Evolutionary conservation across 2,329 filamentous ascomycete species (phyloP).

Genomic region (Monilinia vaccinii-corymbosi): DNA sequence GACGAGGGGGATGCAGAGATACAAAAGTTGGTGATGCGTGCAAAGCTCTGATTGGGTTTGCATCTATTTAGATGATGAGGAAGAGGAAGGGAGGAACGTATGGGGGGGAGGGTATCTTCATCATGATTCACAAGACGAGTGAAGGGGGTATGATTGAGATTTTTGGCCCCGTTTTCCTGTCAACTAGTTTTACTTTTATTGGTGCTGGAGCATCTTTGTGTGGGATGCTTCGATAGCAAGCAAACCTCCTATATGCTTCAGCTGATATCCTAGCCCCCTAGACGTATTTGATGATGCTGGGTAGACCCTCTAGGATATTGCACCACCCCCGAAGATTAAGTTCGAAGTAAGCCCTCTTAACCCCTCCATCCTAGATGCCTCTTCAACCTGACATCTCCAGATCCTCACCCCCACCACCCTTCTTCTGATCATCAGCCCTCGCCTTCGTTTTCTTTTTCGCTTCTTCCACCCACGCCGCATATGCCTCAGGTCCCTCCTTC

Average conservation of each 20-base stretch:
- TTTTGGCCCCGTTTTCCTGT: not conserved
- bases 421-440: slow-evolving; percentile 24
- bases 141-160: not conserved
- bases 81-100: not conserved
- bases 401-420: slow-evolving; percentile 21
- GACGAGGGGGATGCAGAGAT: not conserved
- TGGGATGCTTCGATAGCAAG: not conserved
- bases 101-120: not conserved
- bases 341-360: not conserved
- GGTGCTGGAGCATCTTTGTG: not conserved
- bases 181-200: not conserved
- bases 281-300: not conserved
- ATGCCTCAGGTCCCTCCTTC: slow-evolving; percentile 52
- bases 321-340: not conserved
- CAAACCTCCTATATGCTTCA: not conserved
- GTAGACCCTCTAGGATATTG: not conserved
- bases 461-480: slow-evolving; percentile 65
- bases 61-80: too few relatives aligned
- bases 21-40: not conserved
- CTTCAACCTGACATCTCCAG: slow-evolving; percentile 27
- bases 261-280: too few relatives aligned
- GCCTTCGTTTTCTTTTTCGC: slow-evolving; percentile 48
- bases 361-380: not conserved
- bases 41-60: not conserved
- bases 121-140: not conserved